Evolutionary conservation across 2,329 filamentous ascomycete genomes (phyloP).

Genomic region (Xenosphaeropsis pyriputrescens): DNA sequence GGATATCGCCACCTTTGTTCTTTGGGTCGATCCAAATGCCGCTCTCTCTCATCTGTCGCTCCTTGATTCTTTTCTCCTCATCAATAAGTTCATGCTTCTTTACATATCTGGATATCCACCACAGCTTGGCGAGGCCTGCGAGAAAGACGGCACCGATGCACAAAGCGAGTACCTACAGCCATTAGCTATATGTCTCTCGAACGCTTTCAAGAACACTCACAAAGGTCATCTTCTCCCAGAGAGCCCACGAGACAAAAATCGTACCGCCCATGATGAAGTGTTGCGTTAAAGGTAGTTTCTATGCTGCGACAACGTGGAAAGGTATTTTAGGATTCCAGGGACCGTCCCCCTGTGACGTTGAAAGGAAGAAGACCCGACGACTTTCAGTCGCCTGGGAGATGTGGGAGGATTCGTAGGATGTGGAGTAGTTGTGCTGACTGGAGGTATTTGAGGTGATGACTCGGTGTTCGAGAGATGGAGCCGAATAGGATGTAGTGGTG

Average conservation of each 20-base stretch:
- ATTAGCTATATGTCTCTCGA: background rate
- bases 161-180: conserved; percentile 50
- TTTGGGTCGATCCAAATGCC: conserved; percentile 19
- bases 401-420: no score
- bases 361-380: no score
- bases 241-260: conserved; percentile 57
- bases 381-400: no score
- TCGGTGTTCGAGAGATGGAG: no score
- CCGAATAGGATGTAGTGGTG: no score
- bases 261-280: conserved; percentile 9
- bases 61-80: conserved; percentile 43
- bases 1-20: conserved; percentile 42
- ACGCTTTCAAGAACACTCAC: conserved; percentile 35
- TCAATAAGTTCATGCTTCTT: conserved; percentile 48
- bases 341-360: no score
- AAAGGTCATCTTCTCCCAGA: conserved; percentile 87
- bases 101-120: conserved; percentile 39
- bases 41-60: conserved; percentile 37
- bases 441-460: no score
- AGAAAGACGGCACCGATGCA: conserved; percentile 57
- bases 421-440: no score
- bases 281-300: no score
- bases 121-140: conserved; percentile 53
- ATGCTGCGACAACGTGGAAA: no score
- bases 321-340: no score